A percentile compares a stretch with the other conserved stretches of the same genome.
Evolutionary conservation across 1,284 basidiomycete genomes (phyloP).

Genomic region (Gyrodon tennesseensis): DNA sequence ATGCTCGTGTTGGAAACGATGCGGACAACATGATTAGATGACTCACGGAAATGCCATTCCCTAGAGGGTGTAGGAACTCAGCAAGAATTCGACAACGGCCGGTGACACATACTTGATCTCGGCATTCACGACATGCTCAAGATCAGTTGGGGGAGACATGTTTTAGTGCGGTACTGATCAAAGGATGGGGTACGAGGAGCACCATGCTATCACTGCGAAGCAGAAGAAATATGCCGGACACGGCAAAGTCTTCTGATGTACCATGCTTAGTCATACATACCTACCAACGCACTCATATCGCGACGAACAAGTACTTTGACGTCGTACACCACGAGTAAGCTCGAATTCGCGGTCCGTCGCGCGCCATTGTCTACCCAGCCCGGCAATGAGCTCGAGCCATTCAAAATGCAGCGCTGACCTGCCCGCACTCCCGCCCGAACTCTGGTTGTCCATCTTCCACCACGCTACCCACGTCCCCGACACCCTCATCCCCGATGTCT

Average conservation of each 20-base stretch:
- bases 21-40: background rate
- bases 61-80: conserved; percentile 41
- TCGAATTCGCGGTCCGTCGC: no score
- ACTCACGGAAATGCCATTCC: conserved; percentile 77
- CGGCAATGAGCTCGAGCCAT: no score
- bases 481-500: conserved; percentile 37
- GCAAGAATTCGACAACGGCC: background rate
- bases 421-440: conserved; percentile 44
- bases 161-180: background rate
- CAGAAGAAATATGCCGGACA: no score
- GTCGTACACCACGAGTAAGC: no score
- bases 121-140: conserved; percentile 59
- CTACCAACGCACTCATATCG: no score
- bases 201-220: background rate
- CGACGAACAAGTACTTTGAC: no score
- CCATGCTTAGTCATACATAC: no score
- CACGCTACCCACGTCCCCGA: conserved; percentile 41
- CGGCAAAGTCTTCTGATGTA: no score
- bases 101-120: conserved; percentile 61
- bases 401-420: no score
- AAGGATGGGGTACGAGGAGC: background rate
- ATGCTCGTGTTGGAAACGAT: conserved; percentile 9
- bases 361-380: no score
- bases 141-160: conserved; percentile 52
- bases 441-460: conserved; percentile 44